Percentiles rank a stretch among this genome's conserved stretches.
These are phyloP conservation scores for Calonectria ilicicola DNA, from an alignment of 2,329 filamentous ascomycete species.

Conservation along the genomic window DNA sequence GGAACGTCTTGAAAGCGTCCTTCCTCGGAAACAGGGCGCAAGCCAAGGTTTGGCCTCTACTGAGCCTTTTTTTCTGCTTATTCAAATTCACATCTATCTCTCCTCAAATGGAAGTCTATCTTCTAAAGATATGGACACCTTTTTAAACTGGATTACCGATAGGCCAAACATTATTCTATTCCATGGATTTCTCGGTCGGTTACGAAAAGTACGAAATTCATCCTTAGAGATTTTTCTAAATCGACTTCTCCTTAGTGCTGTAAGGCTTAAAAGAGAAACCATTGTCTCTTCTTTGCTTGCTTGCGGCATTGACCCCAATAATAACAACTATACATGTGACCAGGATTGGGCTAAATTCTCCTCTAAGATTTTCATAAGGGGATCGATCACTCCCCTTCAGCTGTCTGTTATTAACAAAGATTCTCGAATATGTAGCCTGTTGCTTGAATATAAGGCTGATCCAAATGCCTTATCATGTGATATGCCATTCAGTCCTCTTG, in stretches of 20 bases:
- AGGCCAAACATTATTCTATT: not conserved
- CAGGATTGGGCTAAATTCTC: not conserved
- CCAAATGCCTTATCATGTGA: not conserved
- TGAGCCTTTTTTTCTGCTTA: not conserved
- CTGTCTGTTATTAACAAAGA: not conserved
- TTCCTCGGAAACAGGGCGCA: not conserved
- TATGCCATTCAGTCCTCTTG: constrained; percentile 1
- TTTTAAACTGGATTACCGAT: not conserved
- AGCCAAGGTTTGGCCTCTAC: not conserved
- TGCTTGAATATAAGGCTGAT: not conserved
- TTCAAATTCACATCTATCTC: not conserved
- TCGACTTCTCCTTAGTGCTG: too few relatives aligned
- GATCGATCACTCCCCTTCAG: not conserved
- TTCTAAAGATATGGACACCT: not conserved
- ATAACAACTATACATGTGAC: too few relatives aligned
- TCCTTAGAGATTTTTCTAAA: not conserved
- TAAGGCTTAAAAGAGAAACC: too few relatives aligned
- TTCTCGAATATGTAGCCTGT: not conserved
- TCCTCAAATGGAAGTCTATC: not conserved
- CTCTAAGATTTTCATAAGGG: not conserved
- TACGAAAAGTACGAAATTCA: not conserved
- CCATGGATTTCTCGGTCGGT: not conserved
- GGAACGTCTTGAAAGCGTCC: not conserved
- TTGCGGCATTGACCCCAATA: too few relatives aligned
- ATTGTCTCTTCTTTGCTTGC: not conserved